Base-by-base conservation (phyloP, 1,284 basidiomycete species). In the Gymnopus androsaceus region DNA sequence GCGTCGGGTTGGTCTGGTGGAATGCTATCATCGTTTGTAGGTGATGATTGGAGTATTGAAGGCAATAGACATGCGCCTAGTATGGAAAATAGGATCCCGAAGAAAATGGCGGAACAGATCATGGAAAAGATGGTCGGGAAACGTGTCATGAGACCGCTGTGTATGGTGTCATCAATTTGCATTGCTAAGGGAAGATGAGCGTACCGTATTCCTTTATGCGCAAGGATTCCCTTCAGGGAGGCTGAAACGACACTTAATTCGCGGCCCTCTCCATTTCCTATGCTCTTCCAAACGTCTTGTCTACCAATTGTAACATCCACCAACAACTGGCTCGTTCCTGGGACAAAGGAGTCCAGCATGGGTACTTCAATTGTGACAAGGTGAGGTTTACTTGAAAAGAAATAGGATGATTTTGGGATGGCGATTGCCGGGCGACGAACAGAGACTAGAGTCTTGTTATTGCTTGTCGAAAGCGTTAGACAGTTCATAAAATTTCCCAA, bases 401-500 rank as follows among this genome's bases (percentile, higher is more conserved):
- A n/a, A n/a, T 77, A 75, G n/a, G 71, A 70, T 31, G 72, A 65
- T 40, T 69, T 69, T 1, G 80, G 73, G 1, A 83, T 63, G 15
- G 78, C 76, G 34, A 91, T 81, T 15, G 83, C 89, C n/a, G 90
- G 82, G 61, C 80, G 77, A 56, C 88, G 84, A 47, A 80, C 71
- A 14, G 74, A 72, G 4, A 72, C 70, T 19, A 92, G 67, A 2
- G 87, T 87, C 61, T 76, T 78, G 64, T 91, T 91, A 19, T 76
- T 75, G 17, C 74, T 60, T 0, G 84, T 82, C 3, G 71, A 72
- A 12, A 92, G 67, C 0, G 77, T 81, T 30, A 92, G 67, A 34
- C 75, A 79, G 6, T 81, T 74, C 89, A 92, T 92, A 68, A 92
- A 92, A 68, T 92, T 92, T 27, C 89, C 89, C 1, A 92, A 78